Percentiles rank a stretch among this genome's conserved stretches.
These are phyloP conservation scores for Apiospora aurea DNA, from an alignment of 2,329 filamentous ascomycete species.

Conservation along the genomic window DNA sequence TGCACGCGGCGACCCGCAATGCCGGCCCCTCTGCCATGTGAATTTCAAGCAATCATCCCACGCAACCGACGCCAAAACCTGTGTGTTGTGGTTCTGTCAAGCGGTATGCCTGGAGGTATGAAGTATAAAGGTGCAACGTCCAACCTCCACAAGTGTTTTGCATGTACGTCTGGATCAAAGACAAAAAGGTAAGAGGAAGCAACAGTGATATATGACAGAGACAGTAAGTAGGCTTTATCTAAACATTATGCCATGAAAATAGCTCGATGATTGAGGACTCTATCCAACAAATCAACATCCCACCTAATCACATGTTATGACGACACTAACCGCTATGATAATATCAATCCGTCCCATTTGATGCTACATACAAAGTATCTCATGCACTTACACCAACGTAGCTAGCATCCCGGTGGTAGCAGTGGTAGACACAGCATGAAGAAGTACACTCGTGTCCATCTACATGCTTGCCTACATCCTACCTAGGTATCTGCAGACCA, in stretches of 20 bases:
- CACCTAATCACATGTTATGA: slow-evolving; percentile 20
- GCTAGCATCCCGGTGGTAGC: not conserved
- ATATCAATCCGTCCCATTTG: slow-evolving; percentile 4
- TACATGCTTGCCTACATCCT: not conserved
- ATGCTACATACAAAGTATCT: not conserved
- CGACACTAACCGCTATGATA: not conserved
- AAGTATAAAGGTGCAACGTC: not conserved
- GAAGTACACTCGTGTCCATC: not conserved
- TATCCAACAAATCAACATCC: not conserved
- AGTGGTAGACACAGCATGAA: not conserved
- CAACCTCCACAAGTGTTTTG: too few relatives aligned
- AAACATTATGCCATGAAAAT: not conserved
- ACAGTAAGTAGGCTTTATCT: not conserved
- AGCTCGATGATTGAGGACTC: not conserved
- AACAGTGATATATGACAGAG: not conserved
- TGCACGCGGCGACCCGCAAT: slow-evolving; percentile 16
- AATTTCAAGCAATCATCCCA: slow-evolving; percentile 14
- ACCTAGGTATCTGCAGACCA: not conserved
- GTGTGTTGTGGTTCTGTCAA: not conserved
- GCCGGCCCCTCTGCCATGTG: slow-evolving; percentile 14
- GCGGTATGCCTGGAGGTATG: not conserved
- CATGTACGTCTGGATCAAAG: not conserved
- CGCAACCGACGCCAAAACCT: not conserved
- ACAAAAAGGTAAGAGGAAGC: not conserved
- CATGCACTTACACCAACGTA: not conserved